phyloP scores from a whole-genome alignment of 2,329 filamentous ascomycete species.

The Capronia coronata region DNA sequence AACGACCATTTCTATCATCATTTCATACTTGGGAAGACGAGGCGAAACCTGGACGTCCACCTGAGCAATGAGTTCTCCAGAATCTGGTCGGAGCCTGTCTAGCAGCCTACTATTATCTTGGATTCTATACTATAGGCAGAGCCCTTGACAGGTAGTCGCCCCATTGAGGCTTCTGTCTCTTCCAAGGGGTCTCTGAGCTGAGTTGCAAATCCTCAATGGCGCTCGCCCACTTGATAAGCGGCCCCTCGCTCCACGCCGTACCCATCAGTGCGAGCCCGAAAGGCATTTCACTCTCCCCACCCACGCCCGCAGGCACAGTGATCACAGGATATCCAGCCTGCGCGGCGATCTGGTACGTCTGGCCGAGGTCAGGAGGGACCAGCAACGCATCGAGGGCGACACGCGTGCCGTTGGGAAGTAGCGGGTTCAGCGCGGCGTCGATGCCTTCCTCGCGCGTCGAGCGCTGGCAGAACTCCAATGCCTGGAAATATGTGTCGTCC shows the following conservation, averaged over 20 bases:
- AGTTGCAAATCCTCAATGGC: constrained; percentile 57
- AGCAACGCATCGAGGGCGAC: constrained; percentile 54
- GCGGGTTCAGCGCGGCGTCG: constrained; percentile 53
- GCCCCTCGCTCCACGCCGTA: constrained; percentile 55
- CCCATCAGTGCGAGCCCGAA: constrained; percentile 56
- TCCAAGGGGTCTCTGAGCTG: constrained; percentile 39
- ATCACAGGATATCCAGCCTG: constrained; percentile 70
- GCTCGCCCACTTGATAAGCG: constrained; percentile 55
- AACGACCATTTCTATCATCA: too few species aligned
- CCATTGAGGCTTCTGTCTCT: constrained; percentile 50
- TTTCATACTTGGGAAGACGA: too few species aligned
- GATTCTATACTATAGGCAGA: not conserved
- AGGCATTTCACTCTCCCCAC: constrained; percentile 51
- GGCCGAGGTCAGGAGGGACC: constrained; percentile 61
- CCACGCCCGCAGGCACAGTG: constrained; percentile 59
- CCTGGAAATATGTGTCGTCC: constrained; percentile 62
- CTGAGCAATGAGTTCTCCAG: too few species aligned
- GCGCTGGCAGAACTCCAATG: constrained; percentile 55
- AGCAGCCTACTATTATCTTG: too few species aligned
- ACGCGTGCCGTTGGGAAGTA: constrained; percentile 27
- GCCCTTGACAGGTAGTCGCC: constrained; percentile 38
- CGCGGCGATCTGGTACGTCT: constrained; percentile 63
- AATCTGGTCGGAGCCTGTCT: too few species aligned
- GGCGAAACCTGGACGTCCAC: too few species aligned
- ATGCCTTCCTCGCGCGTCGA: constrained; percentile 60